Evolutionary conservation across 345 rosid species (phyloP), one percentile per base, ranked within the genome.

Genomic region (Populus davidiana): DNA sequence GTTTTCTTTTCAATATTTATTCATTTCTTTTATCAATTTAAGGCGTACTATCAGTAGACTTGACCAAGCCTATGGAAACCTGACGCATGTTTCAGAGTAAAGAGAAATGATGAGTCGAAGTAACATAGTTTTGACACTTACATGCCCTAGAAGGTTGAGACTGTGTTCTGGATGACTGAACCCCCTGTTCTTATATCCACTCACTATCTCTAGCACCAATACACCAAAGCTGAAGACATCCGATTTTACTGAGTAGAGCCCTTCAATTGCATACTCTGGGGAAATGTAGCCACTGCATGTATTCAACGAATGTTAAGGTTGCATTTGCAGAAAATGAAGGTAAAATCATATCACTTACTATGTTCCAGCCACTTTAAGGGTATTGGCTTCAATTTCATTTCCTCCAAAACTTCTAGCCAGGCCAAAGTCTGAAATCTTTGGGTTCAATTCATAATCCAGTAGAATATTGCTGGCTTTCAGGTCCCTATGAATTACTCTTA

Each of bases 371-470:
- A 71, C 74, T 29, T 50, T 71, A 29, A 10, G 33, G 20, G 74
- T 71, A 20, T 52, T 71, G 41, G 63, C 74, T 52, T 52, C 76
- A 12, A 36, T 59, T 59, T 23, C 52, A 62, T 73, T 43, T 25
- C 56, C 69, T 27, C 39, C 68, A 62, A 73, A 39, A 27, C 67
- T 73, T 73, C 68, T 73, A 5, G 76, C 68, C 3, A 62, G 66
- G 36, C 76, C 76, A 62, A 73, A 73, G 36, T 71, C 64, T 71
- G 75, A 71, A 5, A 71, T 71, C 21, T 71, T 71, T 6, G 75
- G 75, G 23, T 72, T 52, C 31, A 72, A 25, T 27, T 54, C 33
- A 20, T 52, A 2, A 21, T 52, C 65, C 1, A 72, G 31, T n/a
- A 72, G 35, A 35, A 52, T 56, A 5, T 74, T 74, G 23, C 59